Conservation (phyloP, 306 rosid genomes). For the Mimosa pudica region DNA sequence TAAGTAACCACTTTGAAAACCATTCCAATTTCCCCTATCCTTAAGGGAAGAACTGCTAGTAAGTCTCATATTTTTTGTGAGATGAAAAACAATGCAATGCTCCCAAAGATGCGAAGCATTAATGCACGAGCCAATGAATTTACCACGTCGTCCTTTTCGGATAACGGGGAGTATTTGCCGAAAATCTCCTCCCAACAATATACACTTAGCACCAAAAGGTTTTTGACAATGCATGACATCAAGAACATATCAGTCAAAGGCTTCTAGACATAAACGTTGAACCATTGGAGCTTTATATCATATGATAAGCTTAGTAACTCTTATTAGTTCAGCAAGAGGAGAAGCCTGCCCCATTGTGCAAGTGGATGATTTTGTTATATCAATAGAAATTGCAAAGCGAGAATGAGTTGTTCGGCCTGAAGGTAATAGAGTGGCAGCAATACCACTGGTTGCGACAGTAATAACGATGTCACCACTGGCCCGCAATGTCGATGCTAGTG, state of each 20-base stretch:
- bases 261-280: not conserved
- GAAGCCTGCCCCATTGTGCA: not conserved
- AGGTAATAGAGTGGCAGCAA: not conserved
- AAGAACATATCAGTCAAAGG: not conserved
- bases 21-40: too few species aligned
- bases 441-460: not conserved
- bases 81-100: too few species aligned
- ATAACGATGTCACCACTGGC: not conserved
- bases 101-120: not conserved
- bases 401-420: not conserved
- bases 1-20: too few species aligned
- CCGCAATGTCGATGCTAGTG: not conserved
- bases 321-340: not conserved
- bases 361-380: accelerated
- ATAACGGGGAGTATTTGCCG: not conserved
- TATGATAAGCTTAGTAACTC: not conserved
- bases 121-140: not conserved
- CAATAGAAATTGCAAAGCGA: not conserved
- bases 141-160: not conserved
- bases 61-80: not conserved
- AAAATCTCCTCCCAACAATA: not conserved
- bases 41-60: too few species aligned
- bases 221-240: not conserved
- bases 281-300: not conserved
- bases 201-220: not conserved